A percentile compares a stretch with the other conserved stretches of the same genome.
These are phyloP conservation scores for Ustilago crameri DNA, from an alignment of 1,284 basidiomycete species.

Conservation along the genomic window DNA sequence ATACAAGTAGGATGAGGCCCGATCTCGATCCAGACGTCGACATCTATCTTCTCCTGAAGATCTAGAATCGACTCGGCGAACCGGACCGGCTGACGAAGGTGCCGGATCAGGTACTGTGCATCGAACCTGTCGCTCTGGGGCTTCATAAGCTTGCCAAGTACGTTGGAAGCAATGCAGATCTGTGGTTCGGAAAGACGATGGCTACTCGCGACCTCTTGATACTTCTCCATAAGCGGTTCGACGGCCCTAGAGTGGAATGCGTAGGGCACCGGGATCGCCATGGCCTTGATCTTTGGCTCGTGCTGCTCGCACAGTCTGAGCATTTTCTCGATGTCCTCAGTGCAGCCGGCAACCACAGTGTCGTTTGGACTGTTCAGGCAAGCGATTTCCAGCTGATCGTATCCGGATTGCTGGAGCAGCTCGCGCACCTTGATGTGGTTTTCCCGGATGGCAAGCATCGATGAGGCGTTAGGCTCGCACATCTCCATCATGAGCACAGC, in stretches of 20 bases:
- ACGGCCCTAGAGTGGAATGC: conserved; percentile 48
- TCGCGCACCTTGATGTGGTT: conserved; percentile 12
- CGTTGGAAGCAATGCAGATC: conserved; percentile 36
- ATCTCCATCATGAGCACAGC: conserved; percentile 44
- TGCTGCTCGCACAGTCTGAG: conserved; percentile 20
- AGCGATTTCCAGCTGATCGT: conserved; percentile 36
- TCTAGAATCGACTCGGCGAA: conserved; percentile 37
- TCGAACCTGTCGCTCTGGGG: conserved; percentile 6
- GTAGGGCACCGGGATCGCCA: conserved; percentile 48
- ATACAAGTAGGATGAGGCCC: conserved; percentile 49
- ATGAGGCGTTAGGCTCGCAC: conserved; percentile 38
- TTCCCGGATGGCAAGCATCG: conserved; percentile 47
- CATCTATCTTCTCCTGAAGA: conserved; percentile 11
- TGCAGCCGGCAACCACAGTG: conserved; percentile 42
- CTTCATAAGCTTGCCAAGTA: conserved; percentile 19
- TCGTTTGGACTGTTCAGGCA: conserved; percentile 51
- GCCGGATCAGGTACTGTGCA: conserved; percentile 25
- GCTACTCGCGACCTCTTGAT: background rate
- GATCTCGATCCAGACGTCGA: conserved; percentile 40
- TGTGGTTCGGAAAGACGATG: conserved; percentile 21
- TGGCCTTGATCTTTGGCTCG: conserved; percentile 41
- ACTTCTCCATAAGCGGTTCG: conserved; percentile 28
- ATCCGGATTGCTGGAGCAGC: conserved; percentile 17
- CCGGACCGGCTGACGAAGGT: conserved; percentile 35
- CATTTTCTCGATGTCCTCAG: conserved; percentile 26